These are phyloP conservation scores for Pseudogymnoascus sp. DNA, from an alignment of 2,329 filamentous ascomycete species.

Conservation along the genomic window DNA sequence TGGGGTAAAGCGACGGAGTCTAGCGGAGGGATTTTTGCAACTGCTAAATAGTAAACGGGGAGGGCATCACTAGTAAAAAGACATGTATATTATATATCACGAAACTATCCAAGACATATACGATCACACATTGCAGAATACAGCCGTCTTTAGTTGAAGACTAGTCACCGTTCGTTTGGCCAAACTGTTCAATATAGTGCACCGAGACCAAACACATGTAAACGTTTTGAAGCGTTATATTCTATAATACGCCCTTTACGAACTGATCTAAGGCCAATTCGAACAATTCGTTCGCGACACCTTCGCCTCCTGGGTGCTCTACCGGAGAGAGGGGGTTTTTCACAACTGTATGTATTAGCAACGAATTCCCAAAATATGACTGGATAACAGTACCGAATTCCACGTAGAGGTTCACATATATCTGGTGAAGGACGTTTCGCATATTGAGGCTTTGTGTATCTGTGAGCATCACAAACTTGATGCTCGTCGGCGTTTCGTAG, in stretches of 20 bases:
- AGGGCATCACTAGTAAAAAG: neutral
- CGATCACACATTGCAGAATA: neutral
- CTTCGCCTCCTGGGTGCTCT: constrained; percentile 59
- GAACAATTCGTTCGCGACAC: constrained; percentile 64
- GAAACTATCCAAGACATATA: neutral
- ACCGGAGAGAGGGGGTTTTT: constrained; percentile 63
- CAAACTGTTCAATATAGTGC: neutral
- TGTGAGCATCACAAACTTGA: constrained; percentile 95
- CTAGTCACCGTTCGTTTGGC: neutral
- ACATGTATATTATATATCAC: constrained; percentile 8
- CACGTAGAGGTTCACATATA: constrained; percentile 96
- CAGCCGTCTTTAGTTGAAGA: neutral
- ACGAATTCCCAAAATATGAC: neutral
- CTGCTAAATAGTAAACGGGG: neutral
- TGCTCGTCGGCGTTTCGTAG: constrained; percentile 93
- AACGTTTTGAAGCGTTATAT: neutral
- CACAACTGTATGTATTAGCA: constrained; percentile 42
- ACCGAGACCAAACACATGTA: neutral
- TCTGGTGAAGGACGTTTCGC: constrained; percentile 90
- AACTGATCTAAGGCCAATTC: constrained; percentile 70
- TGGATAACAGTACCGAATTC: constrained; percentile 63
- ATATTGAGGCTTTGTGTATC: constrained; percentile 85
- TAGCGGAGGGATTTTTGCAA: neutral
- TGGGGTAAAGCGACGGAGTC: constrained; percentile 55
- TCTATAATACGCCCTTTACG: constrained; percentile 53